Evolutionary conservation across 768 basidiomycete genomes (phyloP).

Genomic region (Tulasnella calospora): DNA sequence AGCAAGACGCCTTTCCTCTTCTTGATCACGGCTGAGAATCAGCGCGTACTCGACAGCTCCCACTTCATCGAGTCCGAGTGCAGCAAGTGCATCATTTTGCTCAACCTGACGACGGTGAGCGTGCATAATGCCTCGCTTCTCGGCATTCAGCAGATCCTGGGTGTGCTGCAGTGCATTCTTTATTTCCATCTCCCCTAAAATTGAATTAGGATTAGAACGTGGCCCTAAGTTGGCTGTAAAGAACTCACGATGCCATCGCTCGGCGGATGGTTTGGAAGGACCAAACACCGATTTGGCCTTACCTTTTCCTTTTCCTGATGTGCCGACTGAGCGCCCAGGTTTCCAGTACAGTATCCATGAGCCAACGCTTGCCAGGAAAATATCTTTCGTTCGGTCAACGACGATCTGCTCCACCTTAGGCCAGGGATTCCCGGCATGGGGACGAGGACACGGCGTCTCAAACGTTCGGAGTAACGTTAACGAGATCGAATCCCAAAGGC

Average conservation of each 20-base stretch:
- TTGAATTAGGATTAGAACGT: not conserved
- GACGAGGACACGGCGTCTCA: slow-evolving; percentile 39
- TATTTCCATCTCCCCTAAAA: slow-evolving; percentile 59
- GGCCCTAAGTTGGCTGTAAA: not conserved
- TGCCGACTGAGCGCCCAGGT: slow-evolving; percentile 39
- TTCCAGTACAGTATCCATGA: slow-evolving; percentile 64
- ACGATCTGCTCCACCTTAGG: slow-evolving; percentile 51
- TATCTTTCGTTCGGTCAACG: slow-evolving; percentile 46
- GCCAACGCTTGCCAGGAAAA: slow-evolving; percentile 57
- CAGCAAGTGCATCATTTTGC: slow-evolving; percentile 52
- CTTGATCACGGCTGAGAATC: slow-evolving; percentile 82
- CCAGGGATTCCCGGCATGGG: slow-evolving; percentile 39
- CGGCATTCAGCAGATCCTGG: slow-evolving; percentile 47
- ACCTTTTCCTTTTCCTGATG: slow-evolving; percentile 31
- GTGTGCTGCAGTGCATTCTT: slow-evolving; percentile 60
- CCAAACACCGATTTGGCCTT: not conserved
- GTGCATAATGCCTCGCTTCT: slow-evolving; percentile 40
- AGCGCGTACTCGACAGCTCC: slow-evolving; percentile 76
- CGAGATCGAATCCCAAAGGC: slow-evolving; percentile 62
- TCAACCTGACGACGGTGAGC: slow-evolving; percentile 50
- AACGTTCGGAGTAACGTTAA: slow-evolving; percentile 56
- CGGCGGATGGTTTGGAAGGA: not conserved
- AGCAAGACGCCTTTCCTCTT: slow-evolving; percentile 36
- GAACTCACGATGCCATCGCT: not conserved
- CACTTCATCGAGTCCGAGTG: slow-evolving; percentile 65